These are phyloP conservation scores for Botrytis byssoidea DNA, from an alignment of 2,329 filamentous ascomycete species.

Conservation along the genomic window DNA sequence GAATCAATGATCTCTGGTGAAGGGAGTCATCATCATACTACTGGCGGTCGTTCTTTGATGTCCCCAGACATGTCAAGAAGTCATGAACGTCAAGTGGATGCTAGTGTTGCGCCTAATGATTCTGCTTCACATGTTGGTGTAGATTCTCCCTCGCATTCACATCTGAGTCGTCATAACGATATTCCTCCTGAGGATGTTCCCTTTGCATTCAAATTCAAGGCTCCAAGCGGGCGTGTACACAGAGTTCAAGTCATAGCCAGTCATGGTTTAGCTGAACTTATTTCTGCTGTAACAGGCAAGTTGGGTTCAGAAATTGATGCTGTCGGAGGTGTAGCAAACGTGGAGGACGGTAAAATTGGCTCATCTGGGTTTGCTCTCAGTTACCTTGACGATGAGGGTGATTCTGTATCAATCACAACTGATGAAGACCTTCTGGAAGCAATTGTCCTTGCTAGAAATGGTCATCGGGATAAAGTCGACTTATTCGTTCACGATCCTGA, in stretches of 20 bases:
- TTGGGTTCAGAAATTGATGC: conserved; percentile 78
- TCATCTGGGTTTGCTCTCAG: conserved; percentile 84
- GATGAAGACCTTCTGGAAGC: conserved; percentile 91
- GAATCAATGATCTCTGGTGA: conserved; percentile 96
- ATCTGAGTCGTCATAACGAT: conserved; percentile 53
- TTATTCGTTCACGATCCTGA: conserved; percentile 94
- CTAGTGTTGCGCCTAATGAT: conserved; percentile 88
- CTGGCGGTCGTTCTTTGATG: conserved; percentile 71
- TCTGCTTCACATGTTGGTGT: conserved; percentile 90
- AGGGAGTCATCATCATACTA: conserved; percentile 67
- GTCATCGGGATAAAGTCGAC: conserved; percentile 87
- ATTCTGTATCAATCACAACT: conserved; percentile 94
- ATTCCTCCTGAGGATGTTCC: conserved; percentile 66
- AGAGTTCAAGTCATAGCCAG: conserved; percentile 80
- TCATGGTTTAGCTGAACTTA: conserved; percentile 76
- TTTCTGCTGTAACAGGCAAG: conserved; percentile 76
- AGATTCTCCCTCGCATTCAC: conserved; percentile 72
- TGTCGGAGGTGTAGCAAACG: conserved; percentile 75
- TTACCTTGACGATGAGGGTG: conserved; percentile 95
- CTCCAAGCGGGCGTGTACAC: conserved; percentile 90
- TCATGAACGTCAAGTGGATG: conserved; percentile 62
- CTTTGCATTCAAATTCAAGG: conserved; percentile 99
- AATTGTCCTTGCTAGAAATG: conserved; percentile 75
- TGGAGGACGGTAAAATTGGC: conserved; percentile 76
- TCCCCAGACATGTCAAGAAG: conserved; percentile 71